These are phyloP conservation scores for Tieghemostelium lacteum DNA, from an alignment of 78 protist genomes.

Conservation along the genomic window DNA sequence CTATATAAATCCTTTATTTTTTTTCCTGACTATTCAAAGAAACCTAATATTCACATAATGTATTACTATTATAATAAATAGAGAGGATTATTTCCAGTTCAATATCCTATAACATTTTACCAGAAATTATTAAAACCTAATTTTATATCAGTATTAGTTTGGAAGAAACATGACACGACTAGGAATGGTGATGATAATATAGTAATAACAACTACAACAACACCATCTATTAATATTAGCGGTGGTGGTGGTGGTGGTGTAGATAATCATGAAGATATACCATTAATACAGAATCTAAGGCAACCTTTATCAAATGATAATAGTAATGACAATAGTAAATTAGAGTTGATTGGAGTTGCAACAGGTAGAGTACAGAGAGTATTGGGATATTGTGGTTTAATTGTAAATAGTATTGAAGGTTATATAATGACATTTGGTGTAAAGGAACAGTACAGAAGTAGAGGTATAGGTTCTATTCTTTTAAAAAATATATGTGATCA, in stretches of 20 bases:
- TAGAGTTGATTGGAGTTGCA: slow-evolving; percentile 57
- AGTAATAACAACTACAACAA: not conserved
- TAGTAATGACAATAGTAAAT: not conserved
- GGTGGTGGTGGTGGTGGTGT: not conserved
- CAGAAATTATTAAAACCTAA: not conserved
- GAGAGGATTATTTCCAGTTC: slow-evolving; percentile 55
- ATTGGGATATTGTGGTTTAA: slow-evolving; percentile 28
- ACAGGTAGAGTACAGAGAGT: slow-evolving; percentile 31
- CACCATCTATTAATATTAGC: not conserved
- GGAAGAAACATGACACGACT: not conserved
- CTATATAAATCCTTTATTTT: too few species aligned
- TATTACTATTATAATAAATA: too few species aligned
- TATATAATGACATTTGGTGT: slow-evolving; percentile 63
- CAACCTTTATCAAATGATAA: not conserved
- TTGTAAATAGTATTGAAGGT: slow-evolving; percentile 5
- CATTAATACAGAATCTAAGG: not conserved
- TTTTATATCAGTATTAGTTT: slow-evolving; percentile 19
- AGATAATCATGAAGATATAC: not conserved
- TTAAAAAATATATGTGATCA: slow-evolving; percentile 37
- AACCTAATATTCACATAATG: too few species aligned
- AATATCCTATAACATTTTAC: slow-evolving; percentile 44
- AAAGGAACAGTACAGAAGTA: slow-evolving; percentile 43
- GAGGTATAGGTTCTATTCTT: slow-evolving; percentile 39
- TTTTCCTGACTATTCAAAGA: too few species aligned
- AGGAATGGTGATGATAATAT: not conserved